Conservation (phyloP, 2,329 filamentous ascomycete genomes). For the Venturia asperata region DNA sequence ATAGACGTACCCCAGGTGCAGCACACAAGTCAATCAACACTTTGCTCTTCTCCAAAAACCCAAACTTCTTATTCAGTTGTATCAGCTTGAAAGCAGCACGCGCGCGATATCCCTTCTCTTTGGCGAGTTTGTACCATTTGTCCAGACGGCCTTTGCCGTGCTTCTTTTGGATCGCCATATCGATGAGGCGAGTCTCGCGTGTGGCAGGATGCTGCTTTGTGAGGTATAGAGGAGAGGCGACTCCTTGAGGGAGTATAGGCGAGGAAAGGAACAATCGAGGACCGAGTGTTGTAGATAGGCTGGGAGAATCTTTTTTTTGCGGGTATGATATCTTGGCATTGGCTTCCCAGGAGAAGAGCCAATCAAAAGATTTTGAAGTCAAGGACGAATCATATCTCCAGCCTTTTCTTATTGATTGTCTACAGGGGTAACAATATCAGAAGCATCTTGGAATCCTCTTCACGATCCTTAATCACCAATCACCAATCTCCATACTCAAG, state of each 20-base stretch:
- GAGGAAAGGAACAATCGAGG: not conserved
- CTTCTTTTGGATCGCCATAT: conserved; percentile 97
- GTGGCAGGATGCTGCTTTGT: too few species aligned
- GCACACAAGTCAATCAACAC: conserved; percentile 96
- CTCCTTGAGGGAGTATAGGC: not conserved
- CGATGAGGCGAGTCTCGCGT: conserved; percentile 18
- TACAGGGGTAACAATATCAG: too few species aligned
- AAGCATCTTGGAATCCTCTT: too few species aligned
- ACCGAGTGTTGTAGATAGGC: not conserved
- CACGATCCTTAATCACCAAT: too few species aligned
- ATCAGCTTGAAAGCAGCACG: conserved; percentile 35
- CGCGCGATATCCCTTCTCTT: conserved; percentile 95
- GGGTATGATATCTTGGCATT: not conserved
- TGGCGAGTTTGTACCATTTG: conserved; percentile 98
- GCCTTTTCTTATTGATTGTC: not conserved
- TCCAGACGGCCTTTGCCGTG: conserved; percentile 97
- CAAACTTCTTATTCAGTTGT: conserved; percentile 91
- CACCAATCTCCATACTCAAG: too few species aligned
- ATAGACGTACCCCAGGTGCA: conserved; percentile 69
- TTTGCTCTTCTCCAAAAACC: conserved; percentile 93
- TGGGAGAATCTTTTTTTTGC: conserved; percentile 5
- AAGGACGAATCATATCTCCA: not conserved
- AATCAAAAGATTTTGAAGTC: not conserved
- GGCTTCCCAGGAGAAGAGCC: not conserved
- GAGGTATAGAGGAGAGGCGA: not conserved